Percentiles rank a stretch among this genome's conserved stretches.
These are phyloP conservation scores for Saccharomyces hybrid DNA, from an alignment of 1,139 yeast species.

Conservation along the genomic window DNA sequence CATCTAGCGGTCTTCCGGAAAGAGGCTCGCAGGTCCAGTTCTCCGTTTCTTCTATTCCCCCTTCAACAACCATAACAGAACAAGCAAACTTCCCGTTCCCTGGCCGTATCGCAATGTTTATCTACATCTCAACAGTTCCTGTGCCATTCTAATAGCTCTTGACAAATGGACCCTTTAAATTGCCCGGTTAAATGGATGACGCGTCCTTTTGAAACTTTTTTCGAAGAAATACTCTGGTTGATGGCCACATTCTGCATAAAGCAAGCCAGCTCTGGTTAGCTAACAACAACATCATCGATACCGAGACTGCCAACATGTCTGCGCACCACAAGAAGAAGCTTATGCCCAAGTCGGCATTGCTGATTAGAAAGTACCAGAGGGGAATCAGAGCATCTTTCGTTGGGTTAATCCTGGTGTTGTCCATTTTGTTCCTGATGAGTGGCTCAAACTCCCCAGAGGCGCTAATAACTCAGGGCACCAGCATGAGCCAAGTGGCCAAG, in stretches of 20 bases:
- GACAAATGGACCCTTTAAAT: neutral
- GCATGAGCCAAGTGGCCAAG: neutral
- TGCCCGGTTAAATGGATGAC: neutral
- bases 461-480: neutral
- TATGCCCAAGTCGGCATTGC: conserved; percentile 29
- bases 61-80: neutral
- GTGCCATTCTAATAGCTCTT: neutral
- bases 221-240: neutral
- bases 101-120: neutral
- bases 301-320: conserved; percentile 5
- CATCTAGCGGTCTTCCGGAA: conserved; percentile 13
- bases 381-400: conserved; percentile 22
- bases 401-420: conserved; percentile 21
- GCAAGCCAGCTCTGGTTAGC: neutral
- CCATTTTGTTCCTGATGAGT: conserved; percentile 22
- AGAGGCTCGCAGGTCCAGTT: conserved; percentile 11
- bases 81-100: neutral
- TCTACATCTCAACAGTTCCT: neutral
- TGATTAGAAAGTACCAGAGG: conserved; percentile 24
- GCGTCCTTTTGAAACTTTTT: neutral
- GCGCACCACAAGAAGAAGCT: conserved; percentile 23
- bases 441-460: conserved; percentile 5
- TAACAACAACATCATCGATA: neutral
- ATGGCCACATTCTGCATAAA: neutral
- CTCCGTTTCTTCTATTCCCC: neutral